phyloP scores from a whole-genome alignment of 352 stramenopile species.

The Globisporangium okanoganense region DNA sequence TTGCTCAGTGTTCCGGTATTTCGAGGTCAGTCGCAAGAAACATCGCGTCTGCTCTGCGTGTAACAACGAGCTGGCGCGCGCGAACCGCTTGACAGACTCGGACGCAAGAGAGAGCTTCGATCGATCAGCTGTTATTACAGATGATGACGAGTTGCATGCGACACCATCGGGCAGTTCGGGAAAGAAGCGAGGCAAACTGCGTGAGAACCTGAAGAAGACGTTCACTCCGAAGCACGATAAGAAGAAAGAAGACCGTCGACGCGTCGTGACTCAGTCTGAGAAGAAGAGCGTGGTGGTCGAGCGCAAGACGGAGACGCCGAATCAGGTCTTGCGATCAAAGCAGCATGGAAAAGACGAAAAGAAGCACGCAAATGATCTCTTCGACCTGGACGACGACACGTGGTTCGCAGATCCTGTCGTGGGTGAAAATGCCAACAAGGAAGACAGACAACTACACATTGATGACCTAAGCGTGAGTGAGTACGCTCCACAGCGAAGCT shows the following conservation, averaged over 20 bases:
- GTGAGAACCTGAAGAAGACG: constrained; percentile 16
- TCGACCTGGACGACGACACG: constrained; percentile 46
- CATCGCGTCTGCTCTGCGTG: constrained; percentile 62
- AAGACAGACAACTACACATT: neutral
- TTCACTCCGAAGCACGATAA: constrained; percentile 15
- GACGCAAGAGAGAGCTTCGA: constrained; percentile 2
- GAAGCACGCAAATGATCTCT: constrained; percentile 22
- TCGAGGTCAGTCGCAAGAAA: constrained; percentile 53
- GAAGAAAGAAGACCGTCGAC: constrained; percentile 1
- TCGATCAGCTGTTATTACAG: constrained; percentile 8
- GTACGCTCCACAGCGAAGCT: neutral
- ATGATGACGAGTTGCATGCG: neutral
- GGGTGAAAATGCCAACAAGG: neutral
- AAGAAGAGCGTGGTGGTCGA: neutral
- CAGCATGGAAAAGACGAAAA: neutral
- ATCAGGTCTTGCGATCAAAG: neutral
- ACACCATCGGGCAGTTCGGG: neutral
- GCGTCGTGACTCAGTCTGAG: neutral
- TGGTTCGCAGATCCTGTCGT: constrained; percentile 53
- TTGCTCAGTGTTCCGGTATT: constrained; percentile 64
- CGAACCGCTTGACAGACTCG: constrained; percentile 5
- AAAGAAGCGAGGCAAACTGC: constrained; percentile 10
- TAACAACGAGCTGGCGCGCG: constrained; percentile 21
- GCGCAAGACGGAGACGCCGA: neutral
- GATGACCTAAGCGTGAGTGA: neutral